Evolutionary conservation across 768 basidiomycete species (phyloP).

Genomic region (Boletus bicolor): DNA sequence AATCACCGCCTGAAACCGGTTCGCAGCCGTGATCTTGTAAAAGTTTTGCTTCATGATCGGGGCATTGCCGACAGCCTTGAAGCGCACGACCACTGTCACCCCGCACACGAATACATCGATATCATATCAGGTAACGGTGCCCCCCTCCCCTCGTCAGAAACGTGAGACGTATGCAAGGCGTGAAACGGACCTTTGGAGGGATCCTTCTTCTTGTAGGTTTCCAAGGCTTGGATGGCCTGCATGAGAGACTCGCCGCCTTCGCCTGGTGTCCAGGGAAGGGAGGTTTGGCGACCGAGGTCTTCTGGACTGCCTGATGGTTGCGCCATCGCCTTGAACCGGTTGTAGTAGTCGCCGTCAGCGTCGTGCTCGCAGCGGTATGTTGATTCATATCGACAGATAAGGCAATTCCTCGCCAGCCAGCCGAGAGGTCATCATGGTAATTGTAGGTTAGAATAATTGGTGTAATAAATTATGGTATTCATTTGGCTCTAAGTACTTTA

Average conservation of each 20-base stretch:
- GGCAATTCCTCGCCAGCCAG: neutral
- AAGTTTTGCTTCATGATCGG: conserved; percentile 99
- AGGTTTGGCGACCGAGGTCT: conserved; percentile 30
- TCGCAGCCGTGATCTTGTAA: conserved; percentile 94
- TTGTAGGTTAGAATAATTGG: neutral
- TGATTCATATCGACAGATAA: conserved; percentile 4
- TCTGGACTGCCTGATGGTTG: conserved; percentile 33
- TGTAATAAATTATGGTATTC: neutral
- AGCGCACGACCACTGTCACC: conserved; percentile 85
- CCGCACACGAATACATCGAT: neutral
- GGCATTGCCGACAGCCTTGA: conserved; percentile 96
- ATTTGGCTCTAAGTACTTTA: neutral
- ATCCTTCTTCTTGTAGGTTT: conserved; percentile 86
- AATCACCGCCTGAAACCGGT: conserved; percentile 93
- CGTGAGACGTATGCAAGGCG: neutral
- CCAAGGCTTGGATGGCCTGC: conserved; percentile 69
- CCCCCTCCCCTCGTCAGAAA: neutral
- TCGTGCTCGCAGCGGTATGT: neutral
- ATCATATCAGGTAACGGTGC: neutral
- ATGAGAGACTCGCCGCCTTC: conserved; percentile 31
- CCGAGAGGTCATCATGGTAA: neutral
- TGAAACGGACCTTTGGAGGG: conserved; percentile 59
- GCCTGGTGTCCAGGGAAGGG: conserved; percentile 33
- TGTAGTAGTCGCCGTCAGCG: conserved; percentile 1
- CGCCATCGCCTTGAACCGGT: conserved; percentile 22